Percentiles rank a stretch among this genome's conserved stretches.
phyloP scores from a whole-genome alignment of 1,284 basidiomycete genomes.

The Lentinula novae-zelandiae region DNA sequence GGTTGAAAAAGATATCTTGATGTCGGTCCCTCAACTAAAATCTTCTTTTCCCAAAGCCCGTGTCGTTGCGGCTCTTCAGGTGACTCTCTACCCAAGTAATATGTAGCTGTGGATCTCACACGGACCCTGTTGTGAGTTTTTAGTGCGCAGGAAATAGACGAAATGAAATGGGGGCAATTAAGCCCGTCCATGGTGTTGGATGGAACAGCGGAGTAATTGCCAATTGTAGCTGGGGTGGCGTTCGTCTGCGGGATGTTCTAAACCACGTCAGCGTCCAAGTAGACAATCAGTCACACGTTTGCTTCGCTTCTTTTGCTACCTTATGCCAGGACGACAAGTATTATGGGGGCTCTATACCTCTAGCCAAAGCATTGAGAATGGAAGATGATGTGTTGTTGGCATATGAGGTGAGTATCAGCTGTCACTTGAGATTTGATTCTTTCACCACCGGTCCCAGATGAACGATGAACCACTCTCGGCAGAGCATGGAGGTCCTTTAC shows the following conservation, averaged over 20 bases:
- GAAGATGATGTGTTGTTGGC: conserved; percentile 57
- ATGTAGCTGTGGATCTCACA: background rate
- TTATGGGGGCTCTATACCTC: conserved; percentile 59
- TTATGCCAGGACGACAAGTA: conserved; percentile 57
- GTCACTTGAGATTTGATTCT: background rate
- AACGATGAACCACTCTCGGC: conserved; percentile 57
- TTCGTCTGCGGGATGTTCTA: conserved; percentile 51
- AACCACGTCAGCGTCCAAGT: conserved; percentile 35
- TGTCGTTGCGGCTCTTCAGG: conserved; percentile 57
- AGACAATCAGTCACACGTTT: conserved; percentile 42
- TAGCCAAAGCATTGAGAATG: conserved; percentile 43
- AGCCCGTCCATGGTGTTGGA: conserved; percentile 48
- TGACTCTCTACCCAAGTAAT: conserved; percentile 18
- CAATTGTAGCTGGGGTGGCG: conserved; percentile 61
- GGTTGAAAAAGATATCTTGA: conserved; percentile 28
- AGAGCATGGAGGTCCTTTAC: conserved; percentile 68
- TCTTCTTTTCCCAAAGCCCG: conserved; percentile 37
- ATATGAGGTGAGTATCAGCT: conserved; percentile 41
- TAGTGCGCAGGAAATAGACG: conserved; percentile 70
- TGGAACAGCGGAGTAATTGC: conserved; percentile 64
- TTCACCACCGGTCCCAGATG: conserved; percentile 38
- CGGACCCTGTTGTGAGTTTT: background rate
- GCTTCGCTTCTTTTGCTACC: conserved; percentile 60
- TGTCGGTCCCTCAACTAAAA: conserved; percentile 40
- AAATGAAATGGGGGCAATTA: conserved; percentile 60